Percentiles rank a stretch among this genome's conserved stretches.
These are phyloP conservation scores for Plasmodium sp. DNA, from an alignment of 169 alveolate species.

Conservation along the genomic window DNA sequence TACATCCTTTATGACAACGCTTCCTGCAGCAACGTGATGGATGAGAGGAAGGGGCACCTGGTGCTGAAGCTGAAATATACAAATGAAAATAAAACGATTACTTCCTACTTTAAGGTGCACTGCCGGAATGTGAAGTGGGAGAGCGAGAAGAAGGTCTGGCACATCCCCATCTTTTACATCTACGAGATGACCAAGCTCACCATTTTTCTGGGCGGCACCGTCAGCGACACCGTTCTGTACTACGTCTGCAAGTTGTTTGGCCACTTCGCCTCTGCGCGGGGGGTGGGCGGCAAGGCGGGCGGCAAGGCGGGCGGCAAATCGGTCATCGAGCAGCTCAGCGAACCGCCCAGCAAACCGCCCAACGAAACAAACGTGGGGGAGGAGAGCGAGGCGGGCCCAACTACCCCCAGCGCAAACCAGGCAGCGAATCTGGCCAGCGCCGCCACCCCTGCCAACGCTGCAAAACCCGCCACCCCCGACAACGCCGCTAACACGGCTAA, in stretches of 20 bases:
- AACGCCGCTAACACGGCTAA: not conserved
- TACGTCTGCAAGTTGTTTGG: conserved; percentile 41
- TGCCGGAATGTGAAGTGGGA: conserved; percentile 68
- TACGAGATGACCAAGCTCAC: conserved; percentile 49
- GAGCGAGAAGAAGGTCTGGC: conserved; percentile 59
- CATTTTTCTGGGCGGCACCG: conserved; percentile 36
- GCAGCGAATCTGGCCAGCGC: not conserved
- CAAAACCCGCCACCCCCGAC: too few species aligned
- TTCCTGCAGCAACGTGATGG: conserved; percentile 20
- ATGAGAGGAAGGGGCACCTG: conserved; percentile 45
- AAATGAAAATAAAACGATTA: conserved; percentile 49
- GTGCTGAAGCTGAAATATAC: conserved; percentile 54
- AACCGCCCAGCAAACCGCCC: not conserved
- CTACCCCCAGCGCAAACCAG: not conserved
- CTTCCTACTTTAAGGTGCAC: conserved; percentile 66
- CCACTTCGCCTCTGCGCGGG: conserved; percentile 40
- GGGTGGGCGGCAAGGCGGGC: not conserved
- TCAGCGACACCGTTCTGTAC: conserved; percentile 53
- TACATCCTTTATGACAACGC: conserved; percentile 33
- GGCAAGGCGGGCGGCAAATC: not conserved
- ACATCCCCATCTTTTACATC: conserved; percentile 57
- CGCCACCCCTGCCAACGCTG: too few species aligned
- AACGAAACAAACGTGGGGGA: not conserved
- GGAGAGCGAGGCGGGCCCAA: not conserved
- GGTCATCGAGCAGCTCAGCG: not conserved